A percentile compares a stretch with the other conserved stretches of the same genome.
phyloP scores from a whole-genome alignment of 208 protist genomes.

The Leptomonas pyrrhocoris region DNA sequence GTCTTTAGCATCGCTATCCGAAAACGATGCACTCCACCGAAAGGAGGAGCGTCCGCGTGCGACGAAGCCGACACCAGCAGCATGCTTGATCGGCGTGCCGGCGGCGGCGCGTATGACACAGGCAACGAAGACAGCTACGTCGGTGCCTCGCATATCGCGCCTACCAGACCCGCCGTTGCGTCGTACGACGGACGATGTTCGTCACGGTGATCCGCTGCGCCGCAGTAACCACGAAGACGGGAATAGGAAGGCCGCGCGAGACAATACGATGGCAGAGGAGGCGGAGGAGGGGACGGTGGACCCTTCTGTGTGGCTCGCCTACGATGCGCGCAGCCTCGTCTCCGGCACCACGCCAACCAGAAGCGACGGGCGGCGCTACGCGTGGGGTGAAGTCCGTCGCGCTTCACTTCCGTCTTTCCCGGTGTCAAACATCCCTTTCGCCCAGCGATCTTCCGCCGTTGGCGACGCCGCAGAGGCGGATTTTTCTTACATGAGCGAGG shows the following conservation, averaged over 20 bases:
- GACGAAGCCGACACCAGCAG: background rate
- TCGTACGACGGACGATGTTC: background rate
- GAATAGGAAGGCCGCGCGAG: background rate
- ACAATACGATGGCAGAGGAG: too few relatives aligned
- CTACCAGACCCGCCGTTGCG: constrained; percentile 6
- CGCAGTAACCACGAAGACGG: background rate
- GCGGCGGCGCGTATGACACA: constrained; percentile 1
- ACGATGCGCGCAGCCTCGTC: constrained; percentile 27
- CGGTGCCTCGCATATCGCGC: constrained; percentile 1
- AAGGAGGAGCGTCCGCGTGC: background rate
- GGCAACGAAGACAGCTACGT: background rate
- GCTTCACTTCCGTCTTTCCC: background rate
- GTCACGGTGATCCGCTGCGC: background rate
- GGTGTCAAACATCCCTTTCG: background rate
- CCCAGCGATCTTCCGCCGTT: background rate
- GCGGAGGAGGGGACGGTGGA: constrained; percentile 1
- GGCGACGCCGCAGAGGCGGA: background rate
- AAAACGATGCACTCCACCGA: background rate
- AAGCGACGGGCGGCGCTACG: background rate
- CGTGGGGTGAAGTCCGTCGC: background rate
- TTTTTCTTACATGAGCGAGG: constrained; percentile 17
- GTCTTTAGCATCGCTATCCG: too few relatives aligned
- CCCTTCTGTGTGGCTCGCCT: constrained; percentile 24
- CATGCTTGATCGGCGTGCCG: constrained; percentile 7
- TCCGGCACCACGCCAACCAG: constrained; percentile 1